Conservation (phyloP, 2,329 filamentous ascomycete genomes). For the Xylaria sp. region DNA sequence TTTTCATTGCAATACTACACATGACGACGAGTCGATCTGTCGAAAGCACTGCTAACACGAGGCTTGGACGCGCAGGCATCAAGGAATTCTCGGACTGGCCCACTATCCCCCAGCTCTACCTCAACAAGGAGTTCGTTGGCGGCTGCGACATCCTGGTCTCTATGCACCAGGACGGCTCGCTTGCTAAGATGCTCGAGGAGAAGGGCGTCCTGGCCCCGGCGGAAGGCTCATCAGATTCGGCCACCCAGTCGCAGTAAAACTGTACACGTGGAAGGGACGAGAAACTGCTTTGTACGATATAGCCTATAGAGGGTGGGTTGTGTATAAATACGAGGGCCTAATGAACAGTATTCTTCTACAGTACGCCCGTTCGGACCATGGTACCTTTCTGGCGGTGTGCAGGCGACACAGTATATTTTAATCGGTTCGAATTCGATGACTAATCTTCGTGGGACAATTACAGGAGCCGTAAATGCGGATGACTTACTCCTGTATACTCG, state of each 20-base stretch:
- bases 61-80: conserved; percentile 66
- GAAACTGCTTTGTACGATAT: conserved; percentile 18
- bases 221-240: conserved; percentile 46
- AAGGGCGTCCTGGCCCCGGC: conserved; percentile 81
- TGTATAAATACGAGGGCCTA: conserved; percentile 22
- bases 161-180: conserved; percentile 95
- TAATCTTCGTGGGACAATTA: neutral
- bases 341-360: conserved; percentile 10
- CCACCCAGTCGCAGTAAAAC: conserved; percentile 34
- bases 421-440: neutral
- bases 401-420: neutral
- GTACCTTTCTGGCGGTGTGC: neutral
- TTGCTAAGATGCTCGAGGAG: conserved; percentile 90
- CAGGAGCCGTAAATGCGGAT: neutral
- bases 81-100: conserved; percentile 99
- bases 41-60: conserved; percentile 8
- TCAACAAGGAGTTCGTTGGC: conserved; percentile 94
- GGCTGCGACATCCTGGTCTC: conserved; percentile 97
- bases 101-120: conserved; percentile 95
- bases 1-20: neutral
- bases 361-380: neutral
- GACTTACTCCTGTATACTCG: neutral
- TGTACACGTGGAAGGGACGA: conserved; percentile 3
- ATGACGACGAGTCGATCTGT: neutral
- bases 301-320: conserved; percentile 30